Base-by-base conservation (phyloP, 2,329 filamentous ascomycete genomes). In the Grosmannia clavigera region DNA sequence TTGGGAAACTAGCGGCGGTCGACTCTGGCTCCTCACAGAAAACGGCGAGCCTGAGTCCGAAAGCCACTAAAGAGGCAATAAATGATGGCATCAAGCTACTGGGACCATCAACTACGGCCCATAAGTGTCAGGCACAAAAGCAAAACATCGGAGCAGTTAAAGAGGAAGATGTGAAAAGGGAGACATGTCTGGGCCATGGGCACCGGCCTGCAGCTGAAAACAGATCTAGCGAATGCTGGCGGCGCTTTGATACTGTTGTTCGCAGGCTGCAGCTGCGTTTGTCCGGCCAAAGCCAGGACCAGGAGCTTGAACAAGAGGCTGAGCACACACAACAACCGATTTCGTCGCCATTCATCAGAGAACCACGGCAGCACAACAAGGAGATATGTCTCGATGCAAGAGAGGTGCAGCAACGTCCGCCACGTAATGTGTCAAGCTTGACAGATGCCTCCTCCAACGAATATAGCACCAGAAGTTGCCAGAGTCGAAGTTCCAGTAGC, bases 171-270 rank as follows among this genome's bases (percentile, higher is more conserved):
- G 25, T 19, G 31, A 6, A 38, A 25, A n/a, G 6, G 5, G 53
- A 40, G 1, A 40, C n/a, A n/a, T 25, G 5, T 16, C n/a, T 25
- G 31, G n/a, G 19, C 9, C 27, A 35, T 7, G 5, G 35, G 29
- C 11, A n/a, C 3, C 22, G 29, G 40, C 19, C 27, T 3, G 22
- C 2, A n/a, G 19, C n/a, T 19, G 27, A 53, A 10, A 35, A 40
- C 2, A 31, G 9, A 16, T 3, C n/a, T 5, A 35, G 40, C 1
- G 62, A 58, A 7, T 58, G 59, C 31, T 57, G 61, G 10, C 27
- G 50, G 9, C 61, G 63, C 3, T 64, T 64, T 40, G 58, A 64
- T 38, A 31, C 51, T 2, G 58, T 64, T 19, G 57, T 65, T 50
- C 55, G 35, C 12, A 61, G 62, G 16, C 60, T 65, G 3, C 62